These are phyloP conservation scores for Gossypium sturtianum DNA, from an alignment of 345 rosid genomes.

Conservation along the genomic window DNA sequence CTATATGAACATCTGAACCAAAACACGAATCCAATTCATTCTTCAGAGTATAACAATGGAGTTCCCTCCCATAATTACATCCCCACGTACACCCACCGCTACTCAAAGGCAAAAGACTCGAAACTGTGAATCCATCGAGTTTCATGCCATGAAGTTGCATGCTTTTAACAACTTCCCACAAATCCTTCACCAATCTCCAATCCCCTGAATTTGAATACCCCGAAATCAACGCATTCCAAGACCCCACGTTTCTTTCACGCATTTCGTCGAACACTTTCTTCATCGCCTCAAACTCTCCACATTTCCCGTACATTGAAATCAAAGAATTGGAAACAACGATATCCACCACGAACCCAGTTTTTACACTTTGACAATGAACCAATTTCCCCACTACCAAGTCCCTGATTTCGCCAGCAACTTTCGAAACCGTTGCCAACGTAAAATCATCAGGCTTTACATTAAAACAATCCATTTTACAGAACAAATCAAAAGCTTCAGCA, in stretches of 20 bases:
- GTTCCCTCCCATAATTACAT: conserved; percentile 44
- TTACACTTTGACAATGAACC: conserved; percentile 41
- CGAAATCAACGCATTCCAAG: conserved; percentile 41
- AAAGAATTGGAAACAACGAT: conserved; percentile 49
- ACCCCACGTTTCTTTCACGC: conserved; percentile 37
- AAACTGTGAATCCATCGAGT: conserved; percentile 54
- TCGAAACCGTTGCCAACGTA: conserved; percentile 40
- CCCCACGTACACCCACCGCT: conserved; percentile 13
- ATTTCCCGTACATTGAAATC: conserved; percentile 51
- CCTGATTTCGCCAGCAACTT: conserved; percentile 34
- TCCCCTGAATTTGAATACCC: conserved; percentile 25
- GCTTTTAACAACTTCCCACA: conserved; percentile 25
- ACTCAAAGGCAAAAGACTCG: conserved; percentile 45
- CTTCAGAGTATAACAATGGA: conserved; percentile 48
- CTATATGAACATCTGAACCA: conserved; percentile 41
- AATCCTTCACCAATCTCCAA: conserved; percentile 3
- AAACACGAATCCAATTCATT: conserved; percentile 26
- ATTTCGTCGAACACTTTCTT: conserved; percentile 47
- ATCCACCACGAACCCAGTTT: conserved; percentile 35
- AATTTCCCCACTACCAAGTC: conserved; percentile 37
- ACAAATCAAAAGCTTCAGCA: conserved; percentile 35
- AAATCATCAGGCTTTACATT: conserved; percentile 44
- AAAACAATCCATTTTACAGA: conserved; percentile 29
- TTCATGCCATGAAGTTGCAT: conserved; percentile 41
- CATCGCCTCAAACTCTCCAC: conserved; percentile 26